phyloP scores from a whole-genome alignment of 1,284 basidiomycete genomes.

The Mrakiaceae sp. region DNA sequence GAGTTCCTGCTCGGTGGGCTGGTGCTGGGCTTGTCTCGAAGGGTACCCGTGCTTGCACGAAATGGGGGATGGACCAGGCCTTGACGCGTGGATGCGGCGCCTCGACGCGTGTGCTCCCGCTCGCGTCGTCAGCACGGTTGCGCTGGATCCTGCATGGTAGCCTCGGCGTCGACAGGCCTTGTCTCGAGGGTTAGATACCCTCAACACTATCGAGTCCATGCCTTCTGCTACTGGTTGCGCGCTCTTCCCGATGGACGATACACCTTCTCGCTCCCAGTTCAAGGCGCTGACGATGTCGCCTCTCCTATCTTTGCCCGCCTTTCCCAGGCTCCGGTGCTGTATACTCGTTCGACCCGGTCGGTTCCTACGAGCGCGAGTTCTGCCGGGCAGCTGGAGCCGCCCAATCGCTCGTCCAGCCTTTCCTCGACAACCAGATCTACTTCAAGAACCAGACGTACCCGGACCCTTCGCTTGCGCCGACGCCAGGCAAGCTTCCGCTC shows the following conservation, averaged over 20 bases:
- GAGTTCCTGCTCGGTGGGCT: slow-evolving; percentile 30
- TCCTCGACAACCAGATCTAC: slow-evolving; percentile 95
- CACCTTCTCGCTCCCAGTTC: neutral
- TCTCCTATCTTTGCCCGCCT: neutral
- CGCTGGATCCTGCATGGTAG: no score
- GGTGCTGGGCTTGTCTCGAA: no score
- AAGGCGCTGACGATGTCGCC: neutral
- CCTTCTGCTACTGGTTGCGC: no score
- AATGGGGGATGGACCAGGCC: no score
- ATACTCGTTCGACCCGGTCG: slow-evolving; percentile 93
- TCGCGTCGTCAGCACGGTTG: no score
- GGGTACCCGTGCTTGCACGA: no score
- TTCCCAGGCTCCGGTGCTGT: slow-evolving; percentile 73
- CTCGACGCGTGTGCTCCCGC: no score
- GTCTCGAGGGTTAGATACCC: no score
- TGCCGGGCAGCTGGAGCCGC: slow-evolving; percentile 90
- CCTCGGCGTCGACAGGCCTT: no score
- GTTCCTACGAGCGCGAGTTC: slow-evolving; percentile 86
- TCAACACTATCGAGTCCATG: no score
- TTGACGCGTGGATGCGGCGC: no score
- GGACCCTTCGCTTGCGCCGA: slow-evolving; percentile 48
- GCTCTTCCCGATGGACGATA: neutral
- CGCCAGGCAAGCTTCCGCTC: slow-evolving; percentile 70
- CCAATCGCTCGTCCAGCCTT: slow-evolving; percentile 79
- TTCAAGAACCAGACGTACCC: slow-evolving; percentile 76